phyloP scores from a whole-genome alignment of 495 filamentous ascomycete genomes.

The Lasiosphaeria ovina region DNA sequence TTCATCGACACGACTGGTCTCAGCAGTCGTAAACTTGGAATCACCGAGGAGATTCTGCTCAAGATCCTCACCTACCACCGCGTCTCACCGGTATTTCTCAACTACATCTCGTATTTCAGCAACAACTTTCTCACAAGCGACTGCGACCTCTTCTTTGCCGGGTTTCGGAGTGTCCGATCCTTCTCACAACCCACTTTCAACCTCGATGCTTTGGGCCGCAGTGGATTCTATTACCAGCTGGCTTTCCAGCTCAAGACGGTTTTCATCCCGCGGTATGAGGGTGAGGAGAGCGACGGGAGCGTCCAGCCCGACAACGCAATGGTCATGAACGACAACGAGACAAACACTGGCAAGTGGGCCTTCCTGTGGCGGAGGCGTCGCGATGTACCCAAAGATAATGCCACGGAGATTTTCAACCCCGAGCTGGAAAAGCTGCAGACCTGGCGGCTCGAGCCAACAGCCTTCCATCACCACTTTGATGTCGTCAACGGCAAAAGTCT shows the following conservation, averaged over 20 bases:
- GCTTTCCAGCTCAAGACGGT: conserved; percentile 14
- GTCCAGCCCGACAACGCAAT: not conserved
- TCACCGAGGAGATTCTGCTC: conserved; percentile 18
- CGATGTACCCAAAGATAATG: not conserved
- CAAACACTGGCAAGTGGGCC: not conserved
- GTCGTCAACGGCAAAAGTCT: conserved; percentile 8
- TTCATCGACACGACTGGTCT: conserved; percentile 2
- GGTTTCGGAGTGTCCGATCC: conserved; percentile 7
- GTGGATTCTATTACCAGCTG: conserved; percentile 16
- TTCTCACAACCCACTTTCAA: conserved; percentile 4
- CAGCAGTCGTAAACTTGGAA: conserved; percentile 3
- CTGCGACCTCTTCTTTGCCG: conserved; percentile 10
- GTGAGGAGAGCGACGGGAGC: not conserved
- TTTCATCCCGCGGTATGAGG: not conserved
- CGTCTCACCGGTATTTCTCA: conserved; percentile 15
- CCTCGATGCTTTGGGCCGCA: conserved; percentile 11
- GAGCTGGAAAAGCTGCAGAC: not conserved
- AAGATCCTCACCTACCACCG: conserved; percentile 20
- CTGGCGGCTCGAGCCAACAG: conserved; percentile 6
- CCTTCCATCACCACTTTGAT: conserved; percentile 17
- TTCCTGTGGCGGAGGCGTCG: conserved; percentile 3
- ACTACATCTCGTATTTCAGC: conserved; percentile 10
- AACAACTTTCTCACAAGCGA: not conserved
- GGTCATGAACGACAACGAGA: not conserved
- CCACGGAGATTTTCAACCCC: not conserved